Base-by-base conservation (phyloP, 2,329 filamentous ascomycete genomes). In the Trichoderma koningiopsis region DNA sequence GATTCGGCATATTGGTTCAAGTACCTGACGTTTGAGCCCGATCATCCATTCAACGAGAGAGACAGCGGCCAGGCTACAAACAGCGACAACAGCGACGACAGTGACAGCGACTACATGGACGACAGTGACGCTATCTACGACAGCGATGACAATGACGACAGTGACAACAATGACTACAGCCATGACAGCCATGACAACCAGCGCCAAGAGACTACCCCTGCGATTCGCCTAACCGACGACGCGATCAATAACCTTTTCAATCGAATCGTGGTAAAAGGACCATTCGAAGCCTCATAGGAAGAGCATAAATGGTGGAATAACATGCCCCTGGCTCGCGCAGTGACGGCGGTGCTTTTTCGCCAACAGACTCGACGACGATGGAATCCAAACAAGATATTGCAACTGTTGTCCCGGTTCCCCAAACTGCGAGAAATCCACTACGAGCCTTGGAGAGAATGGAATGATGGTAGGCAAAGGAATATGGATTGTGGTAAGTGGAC, bases 391-490 rank as follows among this genome's bases (percentile, higher is more conserved):
- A 68, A 74, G 59, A 71, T 79, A 22, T 65, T 70, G 70, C 69
- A 74, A 52, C 76, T 79, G 71, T 71, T 78, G 72, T 67, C 74
- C 55, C 74, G 75, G 71, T 73, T 79, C 68, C 75, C 77, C 49
- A 75, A 71, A 71, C 73, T 81, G 68, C 72, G 75, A 71, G 76
- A 80, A 72, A 70, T 81, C 67, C 73, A 77, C 70, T 81, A 77
- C 73, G 77, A 80, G 73, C 78, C 78, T 68, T 79, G 77, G 77
- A 77, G 75, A 70, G 74, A 77, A 71, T 77, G 73, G 73, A 5
- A 52, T 49, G 22, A n/a, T 49, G 13, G 19, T 67, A 19, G n/a
- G 58, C 35, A n/a, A n/a, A 16, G 13, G 14, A 16, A 0, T 16
- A 37, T 11, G 24, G 55, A 67, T 27, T 16, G 14, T 35, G 14